Evolutionary conservation across 495 filamentous ascomycete genomes (phyloP), one percentile per base, ranked within the genome.

Genomic region (Chaetomium cochliodes): DNA sequence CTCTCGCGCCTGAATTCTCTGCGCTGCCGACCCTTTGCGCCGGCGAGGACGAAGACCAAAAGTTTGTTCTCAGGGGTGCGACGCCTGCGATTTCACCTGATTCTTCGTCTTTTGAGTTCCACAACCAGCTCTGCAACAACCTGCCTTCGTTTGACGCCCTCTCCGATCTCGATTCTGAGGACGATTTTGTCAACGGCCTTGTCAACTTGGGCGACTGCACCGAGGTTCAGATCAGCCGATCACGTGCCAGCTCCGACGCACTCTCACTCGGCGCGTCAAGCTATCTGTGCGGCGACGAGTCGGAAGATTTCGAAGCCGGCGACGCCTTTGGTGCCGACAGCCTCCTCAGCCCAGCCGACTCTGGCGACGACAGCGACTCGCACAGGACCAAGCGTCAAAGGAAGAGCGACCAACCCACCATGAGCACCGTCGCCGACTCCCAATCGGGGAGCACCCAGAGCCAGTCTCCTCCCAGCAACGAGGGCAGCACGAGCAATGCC

Each of bases 131-230:
- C 37, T 78, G 85, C 67, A 82, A 82, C 79, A 85, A 83, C n/a
- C 82, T 93, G 30, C 88, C 89, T 2, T 80, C 80, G 42, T 93
- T 97, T 65, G 90, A 96, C 70, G 89, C 91, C 65, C 84, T 96
- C 63, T 93, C 92, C 23, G 93, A 96, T 69, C 84, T 97, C 57
- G 94, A 97, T 76, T 93, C 90, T 0, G 93, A 97, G 42, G 92
- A 94, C 81, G 92, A 96, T 68, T 89, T 96, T 69, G 85, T 88
- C 62, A 88, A 86, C 75, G 86, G 86, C 53, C 82, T 96, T 11
- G 88, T 93, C 64, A 87, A 88, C 63, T 88, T 92, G 68, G 68
- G 67, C 33, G 78, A 75, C 41, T 81, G 82, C 44, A 75, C 85
- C 25, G 81, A 80, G 37, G 80, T 82, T 49, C 88, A 85, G 73